A percentile compares a stretch with the other conserved stretches of the same genome.
Evolutionary conservation across 1,284 basidiomycete species (phyloP).

Genomic region (Gymnopus androsaceus): DNA sequence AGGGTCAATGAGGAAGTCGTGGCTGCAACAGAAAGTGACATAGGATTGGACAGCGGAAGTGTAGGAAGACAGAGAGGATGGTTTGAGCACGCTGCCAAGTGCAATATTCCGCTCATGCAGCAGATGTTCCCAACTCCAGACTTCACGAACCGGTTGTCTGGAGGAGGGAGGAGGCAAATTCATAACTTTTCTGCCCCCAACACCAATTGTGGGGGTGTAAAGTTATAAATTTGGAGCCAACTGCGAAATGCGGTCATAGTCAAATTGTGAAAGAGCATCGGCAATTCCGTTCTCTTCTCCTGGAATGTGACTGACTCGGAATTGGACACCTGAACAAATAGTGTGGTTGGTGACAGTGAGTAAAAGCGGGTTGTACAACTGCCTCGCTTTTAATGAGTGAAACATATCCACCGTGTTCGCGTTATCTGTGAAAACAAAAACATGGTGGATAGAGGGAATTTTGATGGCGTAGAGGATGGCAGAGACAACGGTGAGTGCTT

Average conservation of each 20-base stretch:
- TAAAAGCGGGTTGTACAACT: background rate
- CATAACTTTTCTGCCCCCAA: background rate
- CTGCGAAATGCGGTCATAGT: background rate
- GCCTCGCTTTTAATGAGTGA: background rate
- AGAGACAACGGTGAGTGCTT: background rate
- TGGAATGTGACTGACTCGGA: no score
- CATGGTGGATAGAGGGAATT: background rate
- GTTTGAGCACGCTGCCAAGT: slow-evolving; percentile 22
- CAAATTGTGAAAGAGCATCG: background rate
- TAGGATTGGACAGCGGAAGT: slow-evolving; percentile 31
- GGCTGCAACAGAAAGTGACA: slow-evolving; percentile 28
- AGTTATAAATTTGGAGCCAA: background rate
- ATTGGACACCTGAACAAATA: background rate
- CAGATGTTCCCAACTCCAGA: slow-evolving; percentile 25
- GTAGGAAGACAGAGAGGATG: slow-evolving; percentile 21
- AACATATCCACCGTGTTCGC: no score
- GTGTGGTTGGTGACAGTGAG: background rate
- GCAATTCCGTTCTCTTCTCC: background rate
- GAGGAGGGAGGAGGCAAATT: background rate
- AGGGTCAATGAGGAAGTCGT: slow-evolving; percentile 33
- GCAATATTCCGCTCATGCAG: slow-evolving; percentile 21
- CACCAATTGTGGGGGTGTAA: background rate
- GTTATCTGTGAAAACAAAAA: background rate
- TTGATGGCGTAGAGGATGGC: background rate
- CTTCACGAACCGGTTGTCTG: slow-evolving; percentile 19